Evolutionary conservation across 2,329 filamentous ascomycete species (phyloP), one percentile per base, ranked within the genome.

Genomic region (Claviceps pusilla): DNA sequence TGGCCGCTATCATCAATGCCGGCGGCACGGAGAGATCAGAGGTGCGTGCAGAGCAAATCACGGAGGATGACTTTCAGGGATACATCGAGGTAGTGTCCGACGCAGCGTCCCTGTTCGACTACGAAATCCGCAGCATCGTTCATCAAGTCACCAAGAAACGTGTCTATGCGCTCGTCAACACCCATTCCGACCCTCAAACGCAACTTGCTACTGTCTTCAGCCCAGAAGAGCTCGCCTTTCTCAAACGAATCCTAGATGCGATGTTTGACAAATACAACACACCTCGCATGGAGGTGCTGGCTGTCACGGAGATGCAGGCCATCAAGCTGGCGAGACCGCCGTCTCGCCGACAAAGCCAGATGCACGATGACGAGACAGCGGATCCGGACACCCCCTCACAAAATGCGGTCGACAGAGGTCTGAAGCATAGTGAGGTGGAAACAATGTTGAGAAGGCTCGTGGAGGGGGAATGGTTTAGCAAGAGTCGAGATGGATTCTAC

Each of bases 231-330:
- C 87, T 97, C 37, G 82, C 86, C 0, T 98, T 89, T 66, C 80
- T 97, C 54, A 93, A 94, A 69, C 78, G 93, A 9, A 68, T 96
- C 3, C 78, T 98, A 0, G 90, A 96, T 66, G 82, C 79, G 61
- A 95, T 98, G 80, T 98, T 97, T 65, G 88, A 94, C 59, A 85
- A 80, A 24, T 83, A 89, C 71, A 97, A 97, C 65, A 88, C 83
- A 0, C 76, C 75, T 9, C 76, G 81, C n/a, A 80, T 83, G 63
- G 91, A 98, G 69, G 79, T 89, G 31, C 84, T 96, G 79, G 89
- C 87, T 3, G 73, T 97, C 3, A 86, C 82, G 12, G 78, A 80
- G 48, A 88, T 89, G 66, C 83, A 95, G 63, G 90, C 90, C 3
- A 74, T 86, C 53, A 83, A 87, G 60, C 71, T 94, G 50, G 74